A percentile compares a stretch with the other conserved stretches of the same genome.
Evolutionary conservation across 2,329 filamentous ascomycete species (phyloP).

Genomic region (Colletotrichum tropicale): DNA sequence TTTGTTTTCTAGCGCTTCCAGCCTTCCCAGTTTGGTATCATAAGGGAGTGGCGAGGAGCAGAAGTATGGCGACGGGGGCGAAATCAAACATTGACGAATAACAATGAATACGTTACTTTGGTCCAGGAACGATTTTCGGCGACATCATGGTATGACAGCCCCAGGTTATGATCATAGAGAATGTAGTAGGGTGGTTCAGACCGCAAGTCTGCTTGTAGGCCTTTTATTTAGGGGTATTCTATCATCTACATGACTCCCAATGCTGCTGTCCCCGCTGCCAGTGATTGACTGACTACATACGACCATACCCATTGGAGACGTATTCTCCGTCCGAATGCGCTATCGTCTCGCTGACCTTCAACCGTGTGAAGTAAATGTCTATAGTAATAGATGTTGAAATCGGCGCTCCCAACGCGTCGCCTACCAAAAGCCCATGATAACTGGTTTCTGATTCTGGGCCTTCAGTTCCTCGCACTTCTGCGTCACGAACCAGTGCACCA

Average conservation of each 20-base stretch:
- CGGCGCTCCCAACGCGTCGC: background rate
- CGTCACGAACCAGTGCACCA: constrained; percentile 41
- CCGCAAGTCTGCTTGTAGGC: background rate
- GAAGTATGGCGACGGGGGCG: background rate
- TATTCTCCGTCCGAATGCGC: background rate
- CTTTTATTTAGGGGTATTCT: background rate
- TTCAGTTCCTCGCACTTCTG: background rate
- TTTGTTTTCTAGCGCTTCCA: background rate
- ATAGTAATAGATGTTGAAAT: background rate
- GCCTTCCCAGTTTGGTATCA: background rate
- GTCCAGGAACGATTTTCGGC: background rate
- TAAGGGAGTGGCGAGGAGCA: background rate
- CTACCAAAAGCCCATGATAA: background rate
- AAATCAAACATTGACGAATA: background rate
- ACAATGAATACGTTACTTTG: background rate
- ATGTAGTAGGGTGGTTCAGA: background rate
- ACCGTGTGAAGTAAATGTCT: background rate
- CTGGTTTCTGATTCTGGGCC: background rate
- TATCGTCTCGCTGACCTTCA: background rate
- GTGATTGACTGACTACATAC: background rate
- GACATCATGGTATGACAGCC: background rate
- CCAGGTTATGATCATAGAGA: background rate
- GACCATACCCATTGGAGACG: background rate
- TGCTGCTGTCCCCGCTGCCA: background rate
- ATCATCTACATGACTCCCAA: background rate